A percentile compares a stretch with the other conserved stretches of the same genome.
phyloP scores from a whole-genome alignment of 345 rosid species.

The Leavenworthia alabamica region DNA sequence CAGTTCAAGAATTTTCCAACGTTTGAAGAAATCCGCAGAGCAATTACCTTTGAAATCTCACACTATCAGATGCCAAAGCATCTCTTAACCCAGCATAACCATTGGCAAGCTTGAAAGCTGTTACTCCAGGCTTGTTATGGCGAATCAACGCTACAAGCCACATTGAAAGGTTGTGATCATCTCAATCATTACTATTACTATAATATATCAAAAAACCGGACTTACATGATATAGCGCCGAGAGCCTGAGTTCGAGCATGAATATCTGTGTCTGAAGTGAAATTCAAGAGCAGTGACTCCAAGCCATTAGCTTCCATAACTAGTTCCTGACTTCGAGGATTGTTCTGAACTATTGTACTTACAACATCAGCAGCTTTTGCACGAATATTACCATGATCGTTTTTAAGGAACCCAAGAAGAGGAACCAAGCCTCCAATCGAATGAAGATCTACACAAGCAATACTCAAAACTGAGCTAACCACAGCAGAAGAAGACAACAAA shows the following conservation, averaged over 20 bases:
- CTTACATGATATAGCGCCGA: constrained; percentile 91
- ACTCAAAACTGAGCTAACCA: too few species aligned
- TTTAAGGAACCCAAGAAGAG: constrained; percentile 20
- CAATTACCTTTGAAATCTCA: constrained; percentile 77
- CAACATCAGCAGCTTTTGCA: constrained; percentile 81
- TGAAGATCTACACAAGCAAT: constrained; percentile 17
- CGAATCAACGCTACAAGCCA: constrained; percentile 86
- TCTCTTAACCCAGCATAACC: constrained; percentile 69
- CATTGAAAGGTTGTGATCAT: too few species aligned
- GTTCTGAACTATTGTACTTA: constrained; percentile 79
- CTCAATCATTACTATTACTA: too few species aligned
- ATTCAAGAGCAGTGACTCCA: constrained; percentile 16
- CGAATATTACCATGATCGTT: constrained; percentile 56
- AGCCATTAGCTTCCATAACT: constrained; percentile 42
- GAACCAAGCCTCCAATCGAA: constrained; percentile 24
- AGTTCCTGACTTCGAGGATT: constrained; percentile 64
- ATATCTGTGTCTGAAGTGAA: constrained; percentile 63
- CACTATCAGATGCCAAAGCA: constrained; percentile 64
- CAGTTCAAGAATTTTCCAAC: neutral
- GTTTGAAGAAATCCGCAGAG: neutral
- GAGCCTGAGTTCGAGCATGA: constrained; percentile 62
- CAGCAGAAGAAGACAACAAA: neutral
- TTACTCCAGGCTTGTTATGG: constrained; percentile 58
- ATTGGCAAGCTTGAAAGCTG: constrained; percentile 63
- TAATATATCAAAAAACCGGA: too few species aligned